Evolutionary conservation across 352 stramenopile genomes (phyloP).

Genomic region (Phytophthora tentaculata): DNA sequence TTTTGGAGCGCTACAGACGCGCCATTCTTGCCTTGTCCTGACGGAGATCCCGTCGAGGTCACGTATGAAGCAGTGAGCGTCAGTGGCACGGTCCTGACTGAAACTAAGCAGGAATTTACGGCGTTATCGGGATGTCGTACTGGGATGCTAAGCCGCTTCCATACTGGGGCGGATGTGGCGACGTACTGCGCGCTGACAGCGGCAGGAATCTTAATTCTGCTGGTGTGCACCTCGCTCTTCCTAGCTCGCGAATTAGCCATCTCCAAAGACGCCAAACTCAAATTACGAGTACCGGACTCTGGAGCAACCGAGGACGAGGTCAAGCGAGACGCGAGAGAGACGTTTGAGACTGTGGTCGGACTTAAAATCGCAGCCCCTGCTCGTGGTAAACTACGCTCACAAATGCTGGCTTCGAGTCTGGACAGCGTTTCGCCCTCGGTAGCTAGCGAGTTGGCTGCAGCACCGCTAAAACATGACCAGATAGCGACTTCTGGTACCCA

Average conservation of each 20-base stretch:
- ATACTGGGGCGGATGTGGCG: constrained; percentile 47
- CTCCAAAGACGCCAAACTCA: constrained; percentile 75
- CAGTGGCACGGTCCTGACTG: constrained; percentile 54
- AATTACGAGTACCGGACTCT: constrained; percentile 51
- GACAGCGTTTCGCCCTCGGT: constrained; percentile 60
- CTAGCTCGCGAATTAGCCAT: constrained; percentile 64
- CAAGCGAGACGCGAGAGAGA: constrained; percentile 49
- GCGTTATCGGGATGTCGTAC: constrained; percentile 60
- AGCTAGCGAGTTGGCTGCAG: constrained; percentile 47
- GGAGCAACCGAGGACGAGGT: constrained; percentile 9
- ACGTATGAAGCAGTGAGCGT: constrained; percentile 69
- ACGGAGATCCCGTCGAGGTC: constrained; percentile 48
- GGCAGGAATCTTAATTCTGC: constrained; percentile 47
- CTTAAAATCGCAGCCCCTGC: constrained; percentile 75
- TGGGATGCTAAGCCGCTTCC: constrained; percentile 62
- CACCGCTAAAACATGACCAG: constrained; percentile 27
- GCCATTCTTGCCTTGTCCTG: constrained; percentile 60
- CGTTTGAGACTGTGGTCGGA: constrained; percentile 73
- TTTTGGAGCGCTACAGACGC: constrained; percentile 52
- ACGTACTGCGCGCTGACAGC: constrained; percentile 44
- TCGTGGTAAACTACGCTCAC: constrained; percentile 69
- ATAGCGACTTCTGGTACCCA: constrained; percentile 6
- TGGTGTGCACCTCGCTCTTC: constrained; percentile 54
- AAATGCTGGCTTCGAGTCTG: constrained; percentile 62
- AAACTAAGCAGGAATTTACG: constrained; percentile 50